These are phyloP conservation scores for Candida lessepsii DNA, from an alignment of 805 yeast species.

Conservation along the genomic window DNA sequence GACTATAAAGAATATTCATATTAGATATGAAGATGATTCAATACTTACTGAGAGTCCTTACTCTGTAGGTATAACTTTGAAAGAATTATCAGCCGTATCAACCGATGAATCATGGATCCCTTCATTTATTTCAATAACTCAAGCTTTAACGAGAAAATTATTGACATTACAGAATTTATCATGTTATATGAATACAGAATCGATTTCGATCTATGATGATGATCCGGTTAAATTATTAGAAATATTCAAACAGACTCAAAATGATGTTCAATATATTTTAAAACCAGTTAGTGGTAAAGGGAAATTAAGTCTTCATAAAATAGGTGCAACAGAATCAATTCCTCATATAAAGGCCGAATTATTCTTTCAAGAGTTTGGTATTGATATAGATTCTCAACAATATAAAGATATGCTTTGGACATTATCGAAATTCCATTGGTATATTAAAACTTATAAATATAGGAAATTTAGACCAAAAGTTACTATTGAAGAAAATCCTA, in stretches of 20 bases:
- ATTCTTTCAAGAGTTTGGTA: constrained; percentile 84
- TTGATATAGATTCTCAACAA: constrained; percentile 80
- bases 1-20: constrained; percentile 85
- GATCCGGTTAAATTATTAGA: constrained; percentile 49
- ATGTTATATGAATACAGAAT: constrained; percentile 79
- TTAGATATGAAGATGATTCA: constrained; percentile 82
- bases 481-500: constrained; percentile 60
- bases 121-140: constrained; percentile 73
- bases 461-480: constrained; percentile 64
- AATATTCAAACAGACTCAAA: constrained; percentile 30
- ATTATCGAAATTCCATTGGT: constrained; percentile 78
- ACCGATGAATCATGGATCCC: constrained; percentile 85
- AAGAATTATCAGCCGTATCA: constrained; percentile 88
- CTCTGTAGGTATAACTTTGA: constrained; percentile 76
- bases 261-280: constrained; percentile 54
- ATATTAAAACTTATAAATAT: constrained; percentile 70
- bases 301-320: constrained; percentile 73
- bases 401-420: constrained; percentile 80
- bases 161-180: constrained; percentile 72
- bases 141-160: constrained; percentile 68
- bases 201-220: constrained; percentile 45
- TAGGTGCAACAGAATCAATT: constrained; percentile 61
- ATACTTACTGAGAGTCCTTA: constrained; percentile 73
- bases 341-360: constrained; percentile 77
- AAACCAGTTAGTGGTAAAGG: constrained; percentile 91